phyloP scores from a whole-genome alignment of 2,329 filamentous ascomycete species.

The Fonsecaea pedrosoi region DNA sequence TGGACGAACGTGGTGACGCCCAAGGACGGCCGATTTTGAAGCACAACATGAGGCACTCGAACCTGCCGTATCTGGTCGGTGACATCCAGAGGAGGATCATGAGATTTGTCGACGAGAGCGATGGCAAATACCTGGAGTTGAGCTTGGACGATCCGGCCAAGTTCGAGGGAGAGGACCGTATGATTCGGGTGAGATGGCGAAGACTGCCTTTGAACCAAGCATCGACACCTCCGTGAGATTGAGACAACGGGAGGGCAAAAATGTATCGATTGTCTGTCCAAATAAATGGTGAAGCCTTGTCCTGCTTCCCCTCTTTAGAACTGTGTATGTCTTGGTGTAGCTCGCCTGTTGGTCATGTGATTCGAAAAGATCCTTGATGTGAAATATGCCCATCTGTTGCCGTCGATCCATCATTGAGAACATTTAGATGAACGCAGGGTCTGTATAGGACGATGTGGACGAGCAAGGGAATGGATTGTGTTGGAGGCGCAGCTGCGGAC shows the following conservation, averaged over 20 bases:
- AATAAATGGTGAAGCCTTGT: background rate
- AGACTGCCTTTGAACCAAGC: constrained; percentile 11
- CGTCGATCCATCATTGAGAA: background rate
- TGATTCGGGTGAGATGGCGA: constrained; percentile 9
- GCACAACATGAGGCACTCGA: constrained; percentile 9
- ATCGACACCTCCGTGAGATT: constrained; percentile 7
- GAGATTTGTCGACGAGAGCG: constrained; percentile 4
- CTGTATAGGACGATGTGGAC: background rate
- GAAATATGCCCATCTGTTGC: background rate
- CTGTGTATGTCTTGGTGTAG: too few species aligned
- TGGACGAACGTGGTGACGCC: constrained; percentile 10
- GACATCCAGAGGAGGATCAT: constrained; percentile 11
- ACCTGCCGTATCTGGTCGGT: constrained; percentile 9
- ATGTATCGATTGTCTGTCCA: background rate
- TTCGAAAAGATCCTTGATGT: background rate
- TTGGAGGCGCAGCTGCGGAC: background rate
- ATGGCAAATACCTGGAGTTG: constrained; percentile 11
- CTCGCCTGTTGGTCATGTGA: background rate
- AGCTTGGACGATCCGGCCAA: constrained; percentile 12
- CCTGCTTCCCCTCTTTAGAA: background rate
- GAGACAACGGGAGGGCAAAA: background rate
- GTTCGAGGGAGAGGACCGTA: constrained; percentile 2
- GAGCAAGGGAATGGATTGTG: background rate
- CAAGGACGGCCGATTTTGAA: constrained; percentile 8
- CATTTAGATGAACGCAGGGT: background rate